A percentile compares a stretch with the other conserved stretches of the same genome.
Conservation (phyloP, 208 protist species). For the Herpetomonas samuelpessoai region DNA sequence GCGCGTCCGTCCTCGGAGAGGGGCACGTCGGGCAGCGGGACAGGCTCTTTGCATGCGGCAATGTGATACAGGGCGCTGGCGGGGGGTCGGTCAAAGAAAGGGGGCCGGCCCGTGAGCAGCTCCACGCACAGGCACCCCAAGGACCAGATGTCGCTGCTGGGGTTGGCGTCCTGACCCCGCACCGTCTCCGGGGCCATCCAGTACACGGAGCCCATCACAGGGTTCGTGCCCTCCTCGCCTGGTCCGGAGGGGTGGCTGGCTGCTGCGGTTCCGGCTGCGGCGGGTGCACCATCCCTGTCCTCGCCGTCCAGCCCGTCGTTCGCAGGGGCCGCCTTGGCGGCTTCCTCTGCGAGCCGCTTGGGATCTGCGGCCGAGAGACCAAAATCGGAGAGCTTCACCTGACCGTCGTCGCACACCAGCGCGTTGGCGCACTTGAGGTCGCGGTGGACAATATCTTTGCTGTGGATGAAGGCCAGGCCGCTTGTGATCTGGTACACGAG, state of each 20-base stretch:
- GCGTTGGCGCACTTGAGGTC: slow-evolving; percentile 91
- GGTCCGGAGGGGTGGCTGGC: background rate
- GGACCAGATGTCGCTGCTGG: slow-evolving; percentile 74
- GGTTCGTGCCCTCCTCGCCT: slow-evolving; percentile 15
- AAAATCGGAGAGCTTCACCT: slow-evolving; percentile 90
- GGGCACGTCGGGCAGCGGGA: slow-evolving; percentile 16
- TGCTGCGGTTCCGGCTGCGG: background rate
- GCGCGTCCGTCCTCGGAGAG: slow-evolving; percentile 46
- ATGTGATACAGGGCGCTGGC: slow-evolving; percentile 71
- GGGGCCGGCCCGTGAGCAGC: slow-evolving; percentile 67
- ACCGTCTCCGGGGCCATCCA: slow-evolving; percentile 82
- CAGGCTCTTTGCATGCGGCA: slow-evolving; percentile 33
- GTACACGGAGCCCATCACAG: slow-evolving; percentile 78
- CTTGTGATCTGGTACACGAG: slow-evolving; percentile 56
- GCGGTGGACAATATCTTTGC: slow-evolving; percentile 69
- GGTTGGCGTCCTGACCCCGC: slow-evolving; percentile 32
- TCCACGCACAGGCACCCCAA: slow-evolving; percentile 78
- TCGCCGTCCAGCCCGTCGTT: slow-evolving; percentile 6
- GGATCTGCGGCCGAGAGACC: slow-evolving; percentile 38
- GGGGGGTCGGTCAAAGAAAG: slow-evolving; percentile 62
- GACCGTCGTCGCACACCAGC: slow-evolving; percentile 47
- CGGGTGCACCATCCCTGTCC: slow-evolving; percentile 3
- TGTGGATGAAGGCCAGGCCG: slow-evolving; percentile 67
- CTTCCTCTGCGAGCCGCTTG: background rate
- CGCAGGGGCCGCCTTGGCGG: background rate